A percentile compares a stretch with the other conserved stretches of the same genome.
Conservation (phyloP, 2,329 filamentous ascomycete species). For the Fusarium tuaranense region DNA sequence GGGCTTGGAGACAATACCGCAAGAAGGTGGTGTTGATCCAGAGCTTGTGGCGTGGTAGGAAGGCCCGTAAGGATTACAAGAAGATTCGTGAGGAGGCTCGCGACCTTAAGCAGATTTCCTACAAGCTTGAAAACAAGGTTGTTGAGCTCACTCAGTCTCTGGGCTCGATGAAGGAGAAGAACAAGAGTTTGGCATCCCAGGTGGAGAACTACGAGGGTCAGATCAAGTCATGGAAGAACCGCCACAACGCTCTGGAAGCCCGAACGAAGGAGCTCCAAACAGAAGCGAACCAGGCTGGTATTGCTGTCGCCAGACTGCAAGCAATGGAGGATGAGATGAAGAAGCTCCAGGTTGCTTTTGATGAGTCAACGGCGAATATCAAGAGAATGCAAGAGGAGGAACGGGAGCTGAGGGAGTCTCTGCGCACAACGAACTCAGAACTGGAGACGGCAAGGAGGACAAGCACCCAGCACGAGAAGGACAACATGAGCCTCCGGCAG, state of each 20-base stretch:
- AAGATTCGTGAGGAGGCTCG: constrained; percentile 92
- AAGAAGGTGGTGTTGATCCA: constrained; percentile 91
- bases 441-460: constrained; percentile 82
- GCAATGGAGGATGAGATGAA: constrained; percentile 97
- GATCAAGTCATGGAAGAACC: constrained; percentile 94
- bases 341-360: constrained; percentile 87
- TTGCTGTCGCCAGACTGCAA: constrained; percentile 88
- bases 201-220: constrained; percentile 97
- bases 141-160: constrained; percentile 96
- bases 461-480: constrained; percentile 81
- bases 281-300: constrained; percentile 97
- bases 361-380: constrained; percentile 90
- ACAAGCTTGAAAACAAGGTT: constrained; percentile 99
- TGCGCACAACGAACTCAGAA: constrained; percentile 83
- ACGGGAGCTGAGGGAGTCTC: constrained; percentile 83
- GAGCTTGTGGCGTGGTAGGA: constrained; percentile 89
- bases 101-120: constrained; percentile 99
- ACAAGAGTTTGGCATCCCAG: constrained; percentile 88
- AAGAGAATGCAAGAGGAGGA: constrained; percentile 97
- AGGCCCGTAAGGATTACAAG: constrained; percentile 88
- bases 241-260: constrained; percentile 89
- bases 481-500: constrained; percentile 87
- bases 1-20: constrained; percentile 87
- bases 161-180: constrained; percentile 92
- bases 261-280: constrained; percentile 94